phyloP scores from a whole-genome alignment of 2,329 filamentous ascomycete species.

The Sporothrix mexicana region DNA sequence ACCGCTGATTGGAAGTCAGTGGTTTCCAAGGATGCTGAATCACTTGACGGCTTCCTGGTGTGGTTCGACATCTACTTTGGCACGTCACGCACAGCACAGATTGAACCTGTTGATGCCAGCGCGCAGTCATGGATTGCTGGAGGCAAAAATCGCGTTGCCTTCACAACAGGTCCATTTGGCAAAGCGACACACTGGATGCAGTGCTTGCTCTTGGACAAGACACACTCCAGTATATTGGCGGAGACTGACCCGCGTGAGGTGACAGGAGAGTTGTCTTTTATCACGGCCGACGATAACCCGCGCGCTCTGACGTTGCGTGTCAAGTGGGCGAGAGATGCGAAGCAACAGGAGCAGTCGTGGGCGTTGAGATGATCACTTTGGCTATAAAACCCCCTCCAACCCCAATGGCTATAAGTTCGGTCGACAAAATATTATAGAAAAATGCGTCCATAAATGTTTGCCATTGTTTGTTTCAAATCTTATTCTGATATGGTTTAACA shows the following conservation, averaged over 20 bases:
- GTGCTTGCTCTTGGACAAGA: conserved; percentile 73
- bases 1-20: conserved; percentile 68
- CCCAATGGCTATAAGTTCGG: too few species aligned
- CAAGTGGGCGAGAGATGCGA: conserved; percentile 60
- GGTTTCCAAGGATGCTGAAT: conserved; percentile 66
- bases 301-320: conserved; percentile 70
- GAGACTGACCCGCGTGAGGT: conserved; percentile 64
- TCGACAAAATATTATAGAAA: too few species aligned
- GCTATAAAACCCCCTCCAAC: too few species aligned
- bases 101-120: conserved; percentile 58
- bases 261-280: conserved; percentile 71
- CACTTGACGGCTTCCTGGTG: conserved; percentile 83
- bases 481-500: too few species aligned
- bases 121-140: conserved; percentile 68
- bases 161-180: conserved; percentile 82
- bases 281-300: conserved; percentile 71
- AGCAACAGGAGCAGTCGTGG: conserved; percentile 54
- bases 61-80: conserved; percentile 97
- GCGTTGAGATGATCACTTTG: conserved; percentile 34
- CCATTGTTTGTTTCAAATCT: too few species aligned
- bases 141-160: conserved; percentile 70
- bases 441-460: too few species aligned
- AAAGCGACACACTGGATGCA: conserved; percentile 91
- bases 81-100: conserved; percentile 59
- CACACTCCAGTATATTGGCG: conserved; percentile 54